Percentiles rank a stretch among this genome's conserved stretches.
Conservation (phyloP, 306 rosid species). For the apple (Malus domestica) region DNA sequence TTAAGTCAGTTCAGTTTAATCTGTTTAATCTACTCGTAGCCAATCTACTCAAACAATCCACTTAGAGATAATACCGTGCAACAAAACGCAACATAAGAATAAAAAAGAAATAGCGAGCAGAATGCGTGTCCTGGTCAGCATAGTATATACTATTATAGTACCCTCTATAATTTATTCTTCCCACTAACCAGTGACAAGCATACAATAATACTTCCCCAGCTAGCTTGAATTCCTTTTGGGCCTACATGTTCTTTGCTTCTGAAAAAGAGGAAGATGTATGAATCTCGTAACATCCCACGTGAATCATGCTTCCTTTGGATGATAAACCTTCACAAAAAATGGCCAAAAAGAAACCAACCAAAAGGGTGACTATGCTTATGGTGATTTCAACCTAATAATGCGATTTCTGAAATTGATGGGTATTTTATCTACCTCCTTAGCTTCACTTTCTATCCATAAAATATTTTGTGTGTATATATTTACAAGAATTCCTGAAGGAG, state of each 20-base stretch:
- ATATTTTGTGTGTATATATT: too few species aligned
- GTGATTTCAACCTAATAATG: neutral
- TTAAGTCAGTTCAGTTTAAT: too few species aligned
- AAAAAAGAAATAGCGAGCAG: neutral
- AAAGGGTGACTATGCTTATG: neutral
- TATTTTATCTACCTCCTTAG: too few species aligned
- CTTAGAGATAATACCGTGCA: too few species aligned
- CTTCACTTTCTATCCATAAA: too few species aligned
- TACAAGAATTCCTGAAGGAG: too few species aligned
- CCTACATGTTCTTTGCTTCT: neutral
- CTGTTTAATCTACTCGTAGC: rapidly evolving
- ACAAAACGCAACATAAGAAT: too few species aligned
- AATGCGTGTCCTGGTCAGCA: neutral
- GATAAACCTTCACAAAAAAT: neutral
- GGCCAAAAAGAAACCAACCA: neutral
- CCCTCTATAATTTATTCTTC: neutral
- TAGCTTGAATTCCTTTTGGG: neutral
- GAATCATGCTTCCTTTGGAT: neutral
- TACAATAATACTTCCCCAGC: neutral
- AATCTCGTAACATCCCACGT: neutral
- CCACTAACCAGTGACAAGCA: neutral
- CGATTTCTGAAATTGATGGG: neutral
- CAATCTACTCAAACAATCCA: too few species aligned
- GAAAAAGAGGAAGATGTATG: neutral
- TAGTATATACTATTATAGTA: neutral